Conservation (phyloP, 2,329 filamentous ascomycete species). For the Cordyceps tenuipes region DNA sequence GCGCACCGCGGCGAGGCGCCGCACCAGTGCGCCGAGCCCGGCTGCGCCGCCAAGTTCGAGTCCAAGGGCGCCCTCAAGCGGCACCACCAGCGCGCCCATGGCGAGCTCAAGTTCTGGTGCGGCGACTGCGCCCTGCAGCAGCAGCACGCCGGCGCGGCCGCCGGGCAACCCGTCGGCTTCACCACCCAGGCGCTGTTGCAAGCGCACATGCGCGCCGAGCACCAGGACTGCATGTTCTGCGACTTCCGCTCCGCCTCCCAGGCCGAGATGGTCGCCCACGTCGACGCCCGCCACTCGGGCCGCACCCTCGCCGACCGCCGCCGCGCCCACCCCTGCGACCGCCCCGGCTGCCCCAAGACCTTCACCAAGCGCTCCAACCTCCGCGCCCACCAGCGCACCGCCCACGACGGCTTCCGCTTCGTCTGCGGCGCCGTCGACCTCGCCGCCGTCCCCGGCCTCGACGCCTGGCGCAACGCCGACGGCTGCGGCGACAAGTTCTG, state of each 20-base stretch:
- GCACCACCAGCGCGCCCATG: conserved; percentile 64
- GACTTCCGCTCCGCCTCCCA: conserved; percentile 57
- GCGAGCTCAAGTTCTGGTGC: conserved; percentile 65
- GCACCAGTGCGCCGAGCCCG: conserved; percentile 56
- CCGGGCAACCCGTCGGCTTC: conserved; percentile 49
- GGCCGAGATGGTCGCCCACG: conserved; percentile 63
- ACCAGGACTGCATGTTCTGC: conserved; percentile 71
- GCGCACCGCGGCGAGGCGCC: conserved; percentile 66
- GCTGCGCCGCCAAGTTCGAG: conserved; percentile 64
- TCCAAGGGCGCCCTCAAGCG: conserved; percentile 61
- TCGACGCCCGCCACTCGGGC: conserved; percentile 67
- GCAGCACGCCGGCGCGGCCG: conserved; percentile 1
- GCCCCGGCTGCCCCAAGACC: conserved; percentile 59
- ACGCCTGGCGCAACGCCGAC: conserved; percentile 54
- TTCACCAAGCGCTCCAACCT: conserved; percentile 84
- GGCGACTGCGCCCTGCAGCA: conserved; percentile 51
- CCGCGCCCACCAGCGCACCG: conserved; percentile 66
- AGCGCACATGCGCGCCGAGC: conserved; percentile 62
- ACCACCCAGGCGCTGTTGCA: conserved; percentile 63
- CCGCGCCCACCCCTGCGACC: conserved; percentile 58
- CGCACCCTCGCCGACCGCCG: conserved; percentile 54
- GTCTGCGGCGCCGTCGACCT: conserved; percentile 68
- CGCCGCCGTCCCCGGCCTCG: conserved; percentile 45
- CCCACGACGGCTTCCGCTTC: conserved; percentile 69
- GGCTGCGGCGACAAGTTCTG: conserved; percentile 71